Base-by-base conservation (phyloP, 345 rosid genomes). In the Rhodomyrtus tomentosa region DNA sequence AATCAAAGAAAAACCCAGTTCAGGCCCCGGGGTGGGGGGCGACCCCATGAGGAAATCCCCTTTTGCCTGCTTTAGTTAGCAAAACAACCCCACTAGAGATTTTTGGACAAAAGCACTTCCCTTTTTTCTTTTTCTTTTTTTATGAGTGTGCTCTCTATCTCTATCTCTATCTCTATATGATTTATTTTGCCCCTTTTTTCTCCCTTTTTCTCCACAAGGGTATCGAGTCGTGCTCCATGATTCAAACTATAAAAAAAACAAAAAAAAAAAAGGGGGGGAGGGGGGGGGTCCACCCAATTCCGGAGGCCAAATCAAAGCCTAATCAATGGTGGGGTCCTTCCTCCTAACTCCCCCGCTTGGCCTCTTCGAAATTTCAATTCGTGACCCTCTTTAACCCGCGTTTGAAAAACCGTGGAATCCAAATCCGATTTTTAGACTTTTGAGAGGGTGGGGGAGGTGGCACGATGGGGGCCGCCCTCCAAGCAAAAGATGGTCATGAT, bases 391-490 rank as follows among this genome's bases (percentile, higher is more conserved):
- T 51, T 53, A 53, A 40, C 36, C 20, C 20, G 45, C 79, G 18
- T 55, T 82, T 55, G 74, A 84, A 87, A 85, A 62, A 83, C 68
- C 54, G 25, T 18, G 36, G 15, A 76, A 89, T 87, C 76, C 81
- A 85, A 45, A 89, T 90, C 84, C 54, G 86, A 84, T 55, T 51
- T 55, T 51, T 89, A 84, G 89, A 87, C 92, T 86, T 90, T 92
- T 52, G 2, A 5, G 4, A 40, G 5, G 84, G 22, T 25, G 27
- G 81, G 50, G 54, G 84, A 48, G 73, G 50, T 32, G 80, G 73
- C 83, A 20, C 0, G 86, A 27, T 83, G 76, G 74, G 62, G 55
- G 55, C 45, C 40, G 40, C 79, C 76, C 42, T 7, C 21, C 5
- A 20, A 16, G 76, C 76, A 20, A 68, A 68, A 32, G 3, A 48